Conservation (phyloP, 352 stramenopile species). For the Elongisporangium anandrum region DNA sequence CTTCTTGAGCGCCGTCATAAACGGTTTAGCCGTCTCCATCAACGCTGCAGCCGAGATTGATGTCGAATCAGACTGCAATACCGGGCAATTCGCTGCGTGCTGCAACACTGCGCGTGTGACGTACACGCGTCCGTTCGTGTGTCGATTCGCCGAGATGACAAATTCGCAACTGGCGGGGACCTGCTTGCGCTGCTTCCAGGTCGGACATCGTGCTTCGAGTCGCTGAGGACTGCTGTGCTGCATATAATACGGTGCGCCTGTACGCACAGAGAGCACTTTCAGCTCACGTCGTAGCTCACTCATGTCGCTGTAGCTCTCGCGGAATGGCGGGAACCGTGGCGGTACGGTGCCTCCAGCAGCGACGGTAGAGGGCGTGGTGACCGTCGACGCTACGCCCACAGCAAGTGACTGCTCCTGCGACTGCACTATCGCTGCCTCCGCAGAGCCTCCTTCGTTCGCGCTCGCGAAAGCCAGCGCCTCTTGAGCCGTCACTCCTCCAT, state of each 20-base stretch:
- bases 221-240: slow-evolving; percentile 80
- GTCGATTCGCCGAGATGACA: slow-evolving; percentile 68
- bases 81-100: slow-evolving; percentile 41
- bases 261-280: slow-evolving; percentile 71
- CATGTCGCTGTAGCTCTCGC: slow-evolving; percentile 75
- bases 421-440: not conserved
- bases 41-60: slow-evolving; percentile 59
- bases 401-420: not conserved
- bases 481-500: not conserved
- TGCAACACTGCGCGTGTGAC: slow-evolving; percentile 52
- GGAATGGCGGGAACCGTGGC: slow-evolving; percentile 44
- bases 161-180: slow-evolving; percentile 49
- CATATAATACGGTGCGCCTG: slow-evolving; percentile 74
- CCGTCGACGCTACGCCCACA: not conserved
- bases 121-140: slow-evolving; percentile 73
- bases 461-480: not conserved
- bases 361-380: not conserved
- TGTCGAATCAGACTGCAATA: slow-evolving; percentile 35
- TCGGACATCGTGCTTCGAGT: slow-evolving; percentile 69
- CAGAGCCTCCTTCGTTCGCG: not conserved
- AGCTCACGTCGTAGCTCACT: slow-evolving; percentile 65
- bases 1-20: slow-evolving; percentile 27
- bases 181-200: slow-evolving; percentile 68
- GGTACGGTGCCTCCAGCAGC: not conserved
- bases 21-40: slow-evolving; percentile 71